These are phyloP conservation scores for Aspergillus sp. DNA, from an alignment of 2,329 filamentous ascomycete genomes.

Conservation along the genomic window DNA sequence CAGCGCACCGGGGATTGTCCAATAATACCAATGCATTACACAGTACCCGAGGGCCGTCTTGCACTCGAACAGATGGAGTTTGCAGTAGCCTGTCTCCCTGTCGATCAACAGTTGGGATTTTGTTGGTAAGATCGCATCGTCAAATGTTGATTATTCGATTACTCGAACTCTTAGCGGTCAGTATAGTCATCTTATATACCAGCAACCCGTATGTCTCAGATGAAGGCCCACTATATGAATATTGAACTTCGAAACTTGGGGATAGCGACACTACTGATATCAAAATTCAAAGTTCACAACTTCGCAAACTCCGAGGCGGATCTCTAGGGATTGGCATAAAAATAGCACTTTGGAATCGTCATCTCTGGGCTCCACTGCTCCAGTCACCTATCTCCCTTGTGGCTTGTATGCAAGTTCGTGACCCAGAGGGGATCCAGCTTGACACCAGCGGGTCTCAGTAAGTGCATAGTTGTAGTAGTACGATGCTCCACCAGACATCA, in stretches of 20 bases:
- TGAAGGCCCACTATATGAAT: not conserved
- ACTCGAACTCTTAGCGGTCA: not conserved
- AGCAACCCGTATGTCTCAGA: not conserved
- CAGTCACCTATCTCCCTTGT: too few species aligned
- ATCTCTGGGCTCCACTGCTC: too few species aligned
- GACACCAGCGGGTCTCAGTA: too few species aligned
- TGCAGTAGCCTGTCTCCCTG: not conserved
- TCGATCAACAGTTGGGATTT: not conserved
- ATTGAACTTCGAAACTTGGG: not conserved
- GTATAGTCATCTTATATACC: not conserved
- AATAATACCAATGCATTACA: not conserved
- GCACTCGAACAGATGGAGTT: not conserved
- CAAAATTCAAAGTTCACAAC: not conserved
- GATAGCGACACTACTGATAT: not conserved
- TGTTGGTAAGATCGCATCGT: not conserved
- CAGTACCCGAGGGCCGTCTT: not conserved
- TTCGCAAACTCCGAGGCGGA: not conserved
- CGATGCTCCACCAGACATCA: too few species aligned
- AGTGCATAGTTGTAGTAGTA: too few species aligned
- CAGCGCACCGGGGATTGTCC: not conserved
- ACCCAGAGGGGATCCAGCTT: too few species aligned
- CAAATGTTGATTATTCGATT: not conserved
- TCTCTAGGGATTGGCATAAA: not conserved
- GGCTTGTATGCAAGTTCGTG: too few species aligned
- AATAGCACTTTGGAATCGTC: not conserved